Evolutionary conservation across 768 basidiomycete species (phyloP).

Genomic region (Chlorophyllum brunneum): DNA sequence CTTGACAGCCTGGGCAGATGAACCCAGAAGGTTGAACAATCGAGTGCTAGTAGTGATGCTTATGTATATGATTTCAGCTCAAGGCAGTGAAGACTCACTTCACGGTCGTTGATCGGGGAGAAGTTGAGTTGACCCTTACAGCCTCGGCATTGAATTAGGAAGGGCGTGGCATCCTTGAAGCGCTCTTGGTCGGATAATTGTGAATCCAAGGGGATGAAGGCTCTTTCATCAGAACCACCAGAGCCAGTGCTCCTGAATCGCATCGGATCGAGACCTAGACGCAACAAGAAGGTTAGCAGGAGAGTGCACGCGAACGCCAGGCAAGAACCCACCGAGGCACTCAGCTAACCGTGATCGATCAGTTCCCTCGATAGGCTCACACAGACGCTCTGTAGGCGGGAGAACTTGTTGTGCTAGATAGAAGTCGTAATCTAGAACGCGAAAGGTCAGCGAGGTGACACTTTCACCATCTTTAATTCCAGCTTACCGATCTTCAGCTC

Average conservation of each 20-base stretch:
- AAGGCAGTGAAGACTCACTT: slow-evolving; percentile 33
- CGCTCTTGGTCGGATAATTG: slow-evolving; percentile 86
- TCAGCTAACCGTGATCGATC: slow-evolving; percentile 90
- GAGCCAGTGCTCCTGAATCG: slow-evolving; percentile 31
- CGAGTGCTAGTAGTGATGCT: slow-evolving; percentile 45
- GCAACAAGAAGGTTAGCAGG: slow-evolving; percentile 19
- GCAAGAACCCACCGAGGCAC: slow-evolving; percentile 66
- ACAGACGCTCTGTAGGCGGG: slow-evolving; percentile 92
- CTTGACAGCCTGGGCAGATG: slow-evolving; percentile 65
- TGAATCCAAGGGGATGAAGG: slow-evolving; percentile 81
- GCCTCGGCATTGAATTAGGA: slow-evolving; percentile 71
- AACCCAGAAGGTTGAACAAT: slow-evolving; percentile 64
- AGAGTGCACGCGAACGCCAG: neutral
- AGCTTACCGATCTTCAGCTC: slow-evolving; percentile 68
- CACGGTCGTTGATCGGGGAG: slow-evolving; percentile 52
- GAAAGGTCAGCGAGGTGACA: slow-evolving; percentile 6
- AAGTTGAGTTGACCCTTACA: slow-evolving; percentile 65
- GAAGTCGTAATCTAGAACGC: slow-evolving; percentile 73
- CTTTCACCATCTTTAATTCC: slow-evolving; percentile 11
- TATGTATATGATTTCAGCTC: slow-evolving; percentile 5
- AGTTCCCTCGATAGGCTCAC: slow-evolving; percentile 95
- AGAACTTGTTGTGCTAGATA: slow-evolving; percentile 91
- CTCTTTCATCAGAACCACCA: slow-evolving; percentile 46
- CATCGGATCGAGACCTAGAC: slow-evolving; percentile 36
- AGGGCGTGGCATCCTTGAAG: slow-evolving; percentile 71